A percentile compares a stretch with the other conserved stretches of the same genome.
Conservation (phyloP, 352 stramenopile genomes). For the Hyaloperonospora brassicae region DNA sequence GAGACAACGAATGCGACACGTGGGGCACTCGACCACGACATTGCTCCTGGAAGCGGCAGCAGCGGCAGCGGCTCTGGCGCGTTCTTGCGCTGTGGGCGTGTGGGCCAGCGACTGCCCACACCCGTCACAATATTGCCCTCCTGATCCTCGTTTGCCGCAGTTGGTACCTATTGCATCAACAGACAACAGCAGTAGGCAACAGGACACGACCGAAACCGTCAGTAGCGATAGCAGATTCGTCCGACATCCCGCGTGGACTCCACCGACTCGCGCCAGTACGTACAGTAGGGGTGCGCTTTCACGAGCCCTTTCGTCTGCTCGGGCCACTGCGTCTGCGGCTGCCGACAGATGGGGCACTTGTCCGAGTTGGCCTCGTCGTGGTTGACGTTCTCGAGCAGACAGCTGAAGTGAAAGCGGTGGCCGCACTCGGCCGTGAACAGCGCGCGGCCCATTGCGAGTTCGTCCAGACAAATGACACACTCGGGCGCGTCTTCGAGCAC, state of each 20-base stretch:
- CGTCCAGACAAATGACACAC: slow-evolving; percentile 83
- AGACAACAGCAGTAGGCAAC: neutral
- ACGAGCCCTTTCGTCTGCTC: slow-evolving; percentile 79
- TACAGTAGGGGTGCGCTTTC: slow-evolving; percentile 80
- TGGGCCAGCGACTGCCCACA: slow-evolving; percentile 67
- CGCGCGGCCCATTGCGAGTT: slow-evolving; percentile 50
- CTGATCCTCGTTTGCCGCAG: slow-evolving; percentile 60
- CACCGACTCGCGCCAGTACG: too few species aligned
- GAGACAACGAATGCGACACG: slow-evolving; percentile 67
- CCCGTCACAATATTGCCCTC: slow-evolving; percentile 65
- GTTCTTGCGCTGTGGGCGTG: slow-evolving; percentile 65
- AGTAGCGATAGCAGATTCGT: too few species aligned
- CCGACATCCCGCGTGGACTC: too few species aligned
- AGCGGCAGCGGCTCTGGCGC: slow-evolving; percentile 41
- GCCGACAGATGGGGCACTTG: slow-evolving; percentile 85
- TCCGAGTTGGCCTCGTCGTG: slow-evolving; percentile 84
- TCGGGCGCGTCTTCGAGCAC: slow-evolving; percentile 51
- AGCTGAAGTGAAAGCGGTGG: slow-evolving; percentile 83
- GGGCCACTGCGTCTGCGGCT: slow-evolving; percentile 75
- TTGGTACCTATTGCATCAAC: slow-evolving; percentile 40
- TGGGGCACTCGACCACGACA: slow-evolving; percentile 67
- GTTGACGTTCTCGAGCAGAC: slow-evolving; percentile 83
- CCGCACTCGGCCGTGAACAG: slow-evolving; percentile 82
- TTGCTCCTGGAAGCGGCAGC: slow-evolving; percentile 50
- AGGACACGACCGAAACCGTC: too few species aligned